Percentiles rank a stretch among this genome's conserved stretches.
These are phyloP conservation scores for Cylindrotheca closterium DNA, from an alignment of 108 stramenopile species.

Conservation along the genomic window DNA sequence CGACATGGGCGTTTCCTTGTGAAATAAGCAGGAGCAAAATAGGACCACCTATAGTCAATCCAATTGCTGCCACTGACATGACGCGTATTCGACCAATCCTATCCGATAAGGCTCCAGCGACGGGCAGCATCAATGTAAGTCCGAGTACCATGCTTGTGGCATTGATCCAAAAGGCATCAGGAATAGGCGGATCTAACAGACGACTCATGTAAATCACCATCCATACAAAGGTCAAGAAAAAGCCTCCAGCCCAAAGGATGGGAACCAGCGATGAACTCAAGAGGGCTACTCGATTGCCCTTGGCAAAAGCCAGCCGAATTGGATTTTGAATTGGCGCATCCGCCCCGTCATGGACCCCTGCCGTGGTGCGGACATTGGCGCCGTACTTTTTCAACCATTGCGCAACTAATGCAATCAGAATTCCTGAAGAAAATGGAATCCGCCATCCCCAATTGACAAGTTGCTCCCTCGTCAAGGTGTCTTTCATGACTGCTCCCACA, in stretches of 20 bases:
- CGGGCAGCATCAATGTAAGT: conserved; percentile 48
- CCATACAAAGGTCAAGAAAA: conserved; percentile 66
- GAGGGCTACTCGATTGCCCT: conserved; percentile 53
- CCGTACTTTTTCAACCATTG: conserved; percentile 47
- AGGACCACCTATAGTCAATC: conserved; percentile 44
- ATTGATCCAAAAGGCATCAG: conserved; percentile 66
- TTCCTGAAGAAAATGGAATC: conserved; percentile 66
- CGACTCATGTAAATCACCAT: conserved; percentile 64
- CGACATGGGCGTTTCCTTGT: conserved; percentile 29
- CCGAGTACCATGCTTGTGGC: conserved; percentile 48
- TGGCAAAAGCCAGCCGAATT: conserved; percentile 46
- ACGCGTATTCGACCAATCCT: conserved; percentile 37
- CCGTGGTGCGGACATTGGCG: conserved; percentile 49
- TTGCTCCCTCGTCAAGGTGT: conserved; percentile 54
- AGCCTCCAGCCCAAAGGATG: conserved; percentile 64
- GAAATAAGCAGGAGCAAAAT: conserved; percentile 43
- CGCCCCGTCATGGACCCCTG: conserved; percentile 34
- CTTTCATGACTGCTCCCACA: conserved; percentile 48
- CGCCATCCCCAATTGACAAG: conserved; percentile 65
- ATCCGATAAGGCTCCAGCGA: conserved; percentile 58
- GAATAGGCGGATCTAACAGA: conserved; percentile 51
- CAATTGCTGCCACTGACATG: conserved; percentile 47
- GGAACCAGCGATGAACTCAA: conserved; percentile 49
- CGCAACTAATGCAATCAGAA: conserved; percentile 54
- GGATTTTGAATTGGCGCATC: conserved; percentile 37